phyloP scores from a whole-genome alignment of 257 asterid species.

The Avicennia marina region DNA sequence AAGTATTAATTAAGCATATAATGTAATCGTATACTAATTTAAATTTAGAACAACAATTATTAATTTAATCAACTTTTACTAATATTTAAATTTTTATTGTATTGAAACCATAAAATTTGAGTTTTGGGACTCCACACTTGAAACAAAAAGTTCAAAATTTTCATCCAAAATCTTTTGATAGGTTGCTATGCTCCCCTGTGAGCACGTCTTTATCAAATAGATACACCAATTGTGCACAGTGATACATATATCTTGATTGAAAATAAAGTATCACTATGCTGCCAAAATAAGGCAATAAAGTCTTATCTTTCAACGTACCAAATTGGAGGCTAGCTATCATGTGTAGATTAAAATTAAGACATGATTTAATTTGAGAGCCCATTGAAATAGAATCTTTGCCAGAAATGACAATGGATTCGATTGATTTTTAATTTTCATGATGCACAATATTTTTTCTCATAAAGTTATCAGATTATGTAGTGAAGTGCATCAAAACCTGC shows the following conservation, averaged over 20 bases:
- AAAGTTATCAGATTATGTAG: too few species aligned
- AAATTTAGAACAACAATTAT: too few species aligned
- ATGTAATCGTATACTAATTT: too few species aligned
- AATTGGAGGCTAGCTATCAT: constrained; percentile 18
- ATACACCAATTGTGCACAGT: constrained; percentile 13
- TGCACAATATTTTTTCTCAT: too few species aligned
- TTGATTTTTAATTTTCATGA: not conserved
- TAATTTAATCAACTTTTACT: too few species aligned
- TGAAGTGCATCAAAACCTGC: too few species aligned
- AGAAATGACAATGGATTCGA: constrained; percentile 18
- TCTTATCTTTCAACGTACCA: not conserved
- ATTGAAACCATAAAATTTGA: too few species aligned
- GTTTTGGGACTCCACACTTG: not conserved
- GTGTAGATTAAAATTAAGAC: constrained; percentile 8
- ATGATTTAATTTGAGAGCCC: constrained; percentile 7
- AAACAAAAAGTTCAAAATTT: constrained; percentile 11
- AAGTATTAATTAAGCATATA: too few species aligned
- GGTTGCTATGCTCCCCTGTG: constrained; percentile 12
- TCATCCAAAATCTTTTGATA: not conserved
- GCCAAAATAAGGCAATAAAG: not conserved
- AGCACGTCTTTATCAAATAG: constrained; percentile 28
- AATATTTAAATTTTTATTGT: too few species aligned
- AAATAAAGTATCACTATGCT: constrained; percentile 17
- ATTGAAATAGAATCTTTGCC: constrained; percentile 19
- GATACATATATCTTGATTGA: constrained; percentile 27